Conservation (phyloP, 2,329 filamentous ascomycete species). For the Epicoccum sorghinum region DNA sequence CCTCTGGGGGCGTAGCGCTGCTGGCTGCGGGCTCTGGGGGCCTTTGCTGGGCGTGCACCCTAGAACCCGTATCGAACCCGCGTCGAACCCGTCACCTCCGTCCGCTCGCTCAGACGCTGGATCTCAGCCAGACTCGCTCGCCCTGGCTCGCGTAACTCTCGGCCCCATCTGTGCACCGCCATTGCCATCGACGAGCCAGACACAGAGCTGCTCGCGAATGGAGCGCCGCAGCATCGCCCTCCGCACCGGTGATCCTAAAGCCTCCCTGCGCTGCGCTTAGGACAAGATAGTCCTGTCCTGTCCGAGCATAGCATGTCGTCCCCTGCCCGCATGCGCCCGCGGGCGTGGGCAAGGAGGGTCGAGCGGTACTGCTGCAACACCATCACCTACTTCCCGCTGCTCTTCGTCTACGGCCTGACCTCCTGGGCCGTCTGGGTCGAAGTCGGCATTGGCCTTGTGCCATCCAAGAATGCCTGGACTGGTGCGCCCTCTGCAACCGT, state of each 20-base stretch:
- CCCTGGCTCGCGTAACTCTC: slow-evolving; percentile 16
- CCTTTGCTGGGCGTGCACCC: not conserved
- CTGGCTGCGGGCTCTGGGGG: not conserved
- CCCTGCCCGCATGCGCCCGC: slow-evolving; percentile 48
- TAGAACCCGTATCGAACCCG: not conserved
- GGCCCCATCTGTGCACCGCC: not conserved
- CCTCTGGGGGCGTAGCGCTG: too few relatives aligned
- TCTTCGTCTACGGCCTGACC: slow-evolving; percentile 87
- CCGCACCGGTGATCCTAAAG: not conserved
- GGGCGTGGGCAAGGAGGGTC: slow-evolving; percentile 67
- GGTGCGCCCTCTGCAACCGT: slow-evolving; percentile 29
- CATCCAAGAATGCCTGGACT: slow-evolving; percentile 44
- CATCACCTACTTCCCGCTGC: slow-evolving; percentile 82
- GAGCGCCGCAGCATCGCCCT: not conserved
- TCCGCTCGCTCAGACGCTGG: not conserved
- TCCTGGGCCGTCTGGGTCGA: slow-evolving; percentile 94
- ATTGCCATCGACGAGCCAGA: slow-evolving; percentile 35
- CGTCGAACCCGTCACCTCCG: not conserved
- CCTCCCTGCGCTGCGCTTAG: not conserved
- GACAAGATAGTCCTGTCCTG: too few relatives aligned
- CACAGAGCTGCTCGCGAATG: slow-evolving; percentile 36
- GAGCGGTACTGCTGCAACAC: slow-evolving; percentile 85
- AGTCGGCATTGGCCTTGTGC: slow-evolving; percentile 67
- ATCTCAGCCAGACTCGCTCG: slow-evolving; percentile 29
- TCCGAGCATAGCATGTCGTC: slow-evolving; percentile 25